A percentile compares a stretch with the other conserved stretches of the same genome.
These are phyloP conservation scores for Piper betle DNA, from an alignment of 164 flowering plant species.

Conservation along the genomic window DNA sequence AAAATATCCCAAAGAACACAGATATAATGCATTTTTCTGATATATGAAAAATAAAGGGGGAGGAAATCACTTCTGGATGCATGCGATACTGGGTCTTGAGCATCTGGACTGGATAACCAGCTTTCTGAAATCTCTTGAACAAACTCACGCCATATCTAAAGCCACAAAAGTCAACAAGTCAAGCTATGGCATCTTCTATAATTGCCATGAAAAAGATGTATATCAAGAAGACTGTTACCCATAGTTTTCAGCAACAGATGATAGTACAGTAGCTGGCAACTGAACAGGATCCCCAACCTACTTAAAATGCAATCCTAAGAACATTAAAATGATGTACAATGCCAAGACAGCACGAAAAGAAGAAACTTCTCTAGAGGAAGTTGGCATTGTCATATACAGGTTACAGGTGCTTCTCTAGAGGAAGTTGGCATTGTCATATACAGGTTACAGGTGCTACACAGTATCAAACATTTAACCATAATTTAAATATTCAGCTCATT, in stretches of 20 bases:
- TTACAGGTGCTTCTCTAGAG: too few relatives aligned
- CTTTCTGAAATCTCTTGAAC: constrained; percentile 80
- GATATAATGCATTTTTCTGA: neutral
- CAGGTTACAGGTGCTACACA: too few relatives aligned
- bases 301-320: neutral
- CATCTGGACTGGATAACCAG: constrained; percentile 93
- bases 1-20: neutral
- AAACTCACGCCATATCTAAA: constrained; percentile 75
- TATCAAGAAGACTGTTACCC: constrained; percentile 33
- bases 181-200: neutral
- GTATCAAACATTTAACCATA: too few relatives aligned
- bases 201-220: neutral
- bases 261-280: constrained; percentile 92
- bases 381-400: too few relatives aligned
- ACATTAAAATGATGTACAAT: too few relatives aligned
- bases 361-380: too few relatives aligned
- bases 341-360: too few relatives aligned
- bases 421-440: too few relatives aligned
- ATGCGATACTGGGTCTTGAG: constrained; percentile 93
- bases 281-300: constrained; percentile 98
- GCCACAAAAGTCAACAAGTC: neutral
- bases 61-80: constrained; percentile 74
- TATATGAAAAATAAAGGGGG: neutral
- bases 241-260: constrained; percentile 52
- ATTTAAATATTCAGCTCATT: too few relatives aligned